Conservation (phyloP, 1,139 yeast species). For the Eremothecium cymbalariae region DNA sequence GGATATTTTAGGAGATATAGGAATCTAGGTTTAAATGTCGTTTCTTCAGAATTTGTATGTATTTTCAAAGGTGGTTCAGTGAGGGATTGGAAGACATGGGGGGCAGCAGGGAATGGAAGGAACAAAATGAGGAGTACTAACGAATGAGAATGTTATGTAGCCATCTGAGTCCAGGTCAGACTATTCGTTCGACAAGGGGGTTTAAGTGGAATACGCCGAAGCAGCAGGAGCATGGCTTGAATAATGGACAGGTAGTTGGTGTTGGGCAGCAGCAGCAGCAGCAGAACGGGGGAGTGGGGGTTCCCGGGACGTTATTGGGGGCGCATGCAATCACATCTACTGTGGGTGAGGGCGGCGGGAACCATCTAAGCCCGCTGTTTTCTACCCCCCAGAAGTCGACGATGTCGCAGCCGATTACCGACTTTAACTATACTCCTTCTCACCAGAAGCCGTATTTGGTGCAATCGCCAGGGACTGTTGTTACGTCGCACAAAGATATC, state of each 20-base stretch:
- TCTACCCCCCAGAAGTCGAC: constrained; percentile 10
- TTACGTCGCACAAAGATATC: constrained; percentile 59
- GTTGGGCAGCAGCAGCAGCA: constrained; percentile 1
- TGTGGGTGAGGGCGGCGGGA: constrained; percentile 6
- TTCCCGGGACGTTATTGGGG: constrained; percentile 4
- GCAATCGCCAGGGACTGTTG: constrained; percentile 28
- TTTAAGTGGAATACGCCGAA: constrained; percentile 32
- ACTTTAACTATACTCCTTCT: constrained; percentile 33
- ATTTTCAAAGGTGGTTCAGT: not conserved
- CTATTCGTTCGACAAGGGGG: constrained; percentile 33
- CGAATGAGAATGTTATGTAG: constrained; percentile 12
- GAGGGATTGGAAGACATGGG: constrained; percentile 1
- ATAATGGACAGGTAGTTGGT: constrained; percentile 2
- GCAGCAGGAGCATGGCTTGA: constrained; percentile 5
- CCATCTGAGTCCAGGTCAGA: constrained; percentile 32
- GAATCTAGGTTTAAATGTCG: no score
- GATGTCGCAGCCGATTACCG: constrained; percentile 21
- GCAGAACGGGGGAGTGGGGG: no score
- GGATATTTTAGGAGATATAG: no score
- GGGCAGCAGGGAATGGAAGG: no score
- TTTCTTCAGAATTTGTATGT: constrained; percentile 29
- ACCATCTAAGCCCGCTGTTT: constrained; percentile 6
- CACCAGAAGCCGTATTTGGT: constrained; percentile 32
- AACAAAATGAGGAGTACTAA: constrained; percentile 1
- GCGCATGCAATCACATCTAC: constrained; percentile 2